Evolutionary conservation across 2,329 filamentous ascomycete genomes (phyloP), one percentile per base, ranked within the genome.

Genomic region (Neophaeococcomyces mojaviensis): DNA sequence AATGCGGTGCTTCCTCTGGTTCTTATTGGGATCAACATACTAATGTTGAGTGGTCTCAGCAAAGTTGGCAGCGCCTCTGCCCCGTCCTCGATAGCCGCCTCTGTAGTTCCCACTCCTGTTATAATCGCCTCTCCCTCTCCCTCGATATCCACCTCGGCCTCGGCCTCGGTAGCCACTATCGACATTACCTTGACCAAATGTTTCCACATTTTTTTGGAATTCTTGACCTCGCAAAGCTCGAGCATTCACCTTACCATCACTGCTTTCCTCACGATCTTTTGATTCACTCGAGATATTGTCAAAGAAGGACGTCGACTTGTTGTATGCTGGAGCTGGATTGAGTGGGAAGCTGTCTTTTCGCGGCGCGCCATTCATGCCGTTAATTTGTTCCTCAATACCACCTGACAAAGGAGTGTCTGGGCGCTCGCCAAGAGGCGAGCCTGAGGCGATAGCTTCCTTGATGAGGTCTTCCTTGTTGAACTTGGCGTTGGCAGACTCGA

Each of bases 221-320:
- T 97, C 92, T 64, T 97, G 88, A 32, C 82, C 84, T 44, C 92
- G 82, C 81, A 92, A 94, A 64, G 94, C 88, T 39, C 86, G 81
- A 26, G 88, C 88, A 47, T 84, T 83, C n/a, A 80, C 74, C 62
- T 81, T 79, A 52, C 79, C 76, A 3, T 76, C 76, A 34, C 72
- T 62, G 32, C 81, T 82, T 51, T 90, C 86, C 42, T 86, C 81
- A 35, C 92, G 81, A 55, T 98, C 92, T 65, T 86, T 94, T 51
- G 86, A 78, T 63, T 98, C 92, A 55, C 87, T 94, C 1, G 88
- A 94, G 54, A 98, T 96, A 65, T 98, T 96, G 68, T 98, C 92
- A 61, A 98, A 98, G 74, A 98, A 98, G 1, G 88, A 95, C 3
- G 72, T 81, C 4, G 82, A 76, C 68, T 88, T 95, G 71, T 96